Evolutionary conservation across 2,329 filamentous ascomycete genomes (phyloP), one percentile per base, ranked within the genome.

Genomic region (Blastomyces parvus): DNA sequence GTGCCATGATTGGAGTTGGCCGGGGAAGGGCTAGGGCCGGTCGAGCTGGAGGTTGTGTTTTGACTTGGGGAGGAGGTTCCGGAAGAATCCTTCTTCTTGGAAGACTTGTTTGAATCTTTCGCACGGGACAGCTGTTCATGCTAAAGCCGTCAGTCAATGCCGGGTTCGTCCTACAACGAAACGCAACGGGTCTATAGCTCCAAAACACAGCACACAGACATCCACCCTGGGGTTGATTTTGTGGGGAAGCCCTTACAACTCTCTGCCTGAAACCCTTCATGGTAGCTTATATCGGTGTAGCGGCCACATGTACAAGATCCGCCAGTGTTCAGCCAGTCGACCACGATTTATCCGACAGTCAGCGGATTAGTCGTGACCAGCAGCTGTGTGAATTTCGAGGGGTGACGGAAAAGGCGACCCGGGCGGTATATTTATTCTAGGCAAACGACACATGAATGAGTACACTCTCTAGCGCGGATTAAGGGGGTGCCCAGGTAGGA

Each of bases 241-340:
- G 64, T 69, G 68, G 69, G 69, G 68, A 86, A 13, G 36, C 9
- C 9, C 90, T 84, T 86, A 96, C 91, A 83, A 97, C 91, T 88
- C 90, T 90, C 83, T 96, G 91, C 80, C 91, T 89, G 80, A 97
- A 96, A 77, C 91, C 89, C 83, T 96, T 97, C 93, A 97, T 97
- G 79, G 84, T 89, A 79, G 78, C 78, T 50, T 25, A 27, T 64
- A 65, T 65, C 70, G 69, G 67, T 66, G 66, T 69, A 67, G 68
- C 64, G 70, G 67, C 73, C 61, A 58, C 66, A 67, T 67, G 62
- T 63, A 67, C 60, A 52, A 59, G 56, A 44, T 59, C 36, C 58
- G 30, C 62, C 25, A 40, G 46, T 56, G 30, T 46, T 42, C 59
- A 62, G 38, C 60, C 63, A 64, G 46, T 62, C 64, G 58, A 64